Conservation (phyloP, 306 rosid genomes). For the Glycine soja region DNA sequence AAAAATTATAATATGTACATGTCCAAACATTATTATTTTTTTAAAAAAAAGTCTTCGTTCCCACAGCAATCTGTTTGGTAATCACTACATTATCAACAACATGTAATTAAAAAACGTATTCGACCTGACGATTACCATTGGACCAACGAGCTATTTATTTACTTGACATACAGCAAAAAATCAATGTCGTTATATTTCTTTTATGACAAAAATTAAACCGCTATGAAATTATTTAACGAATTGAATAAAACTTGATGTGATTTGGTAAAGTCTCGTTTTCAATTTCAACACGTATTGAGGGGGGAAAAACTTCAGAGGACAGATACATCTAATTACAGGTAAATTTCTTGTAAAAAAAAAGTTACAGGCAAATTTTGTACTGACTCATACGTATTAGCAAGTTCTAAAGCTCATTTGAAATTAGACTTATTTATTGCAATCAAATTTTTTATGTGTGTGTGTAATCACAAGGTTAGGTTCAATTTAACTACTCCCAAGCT, state of each 20-base stretch:
- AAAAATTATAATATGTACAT: not conserved
- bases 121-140: constrained; percentile 28
- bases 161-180: not conserved
- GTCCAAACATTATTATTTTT: not conserved
- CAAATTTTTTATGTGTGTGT: not conserved
- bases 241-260: not conserved
- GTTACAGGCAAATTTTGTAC: not conserved
- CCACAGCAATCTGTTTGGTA: too few species aligned
- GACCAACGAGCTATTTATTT: not conserved
- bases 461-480: constrained; percentile 7
- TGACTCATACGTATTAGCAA: constrained; percentile 8
- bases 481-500: not conserved
- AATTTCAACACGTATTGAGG: not conserved
- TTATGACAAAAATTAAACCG: not conserved
- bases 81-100: too few species aligned
- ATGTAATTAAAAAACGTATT: not conserved
- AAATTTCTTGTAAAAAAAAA: not conserved
- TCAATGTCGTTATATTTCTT: not conserved
- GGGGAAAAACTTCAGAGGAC: not conserved
- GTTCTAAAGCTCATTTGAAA: constrained; percentile 9
- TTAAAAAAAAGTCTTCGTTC: not conserved
- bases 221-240: constrained; percentile 9
- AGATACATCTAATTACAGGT: not conserved
- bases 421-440: not conserved
- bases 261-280: constrained; percentile 42